phyloP scores from a whole-genome alignment of 805 yeast genomes.

The Monosporozyma servazzii region DNA sequence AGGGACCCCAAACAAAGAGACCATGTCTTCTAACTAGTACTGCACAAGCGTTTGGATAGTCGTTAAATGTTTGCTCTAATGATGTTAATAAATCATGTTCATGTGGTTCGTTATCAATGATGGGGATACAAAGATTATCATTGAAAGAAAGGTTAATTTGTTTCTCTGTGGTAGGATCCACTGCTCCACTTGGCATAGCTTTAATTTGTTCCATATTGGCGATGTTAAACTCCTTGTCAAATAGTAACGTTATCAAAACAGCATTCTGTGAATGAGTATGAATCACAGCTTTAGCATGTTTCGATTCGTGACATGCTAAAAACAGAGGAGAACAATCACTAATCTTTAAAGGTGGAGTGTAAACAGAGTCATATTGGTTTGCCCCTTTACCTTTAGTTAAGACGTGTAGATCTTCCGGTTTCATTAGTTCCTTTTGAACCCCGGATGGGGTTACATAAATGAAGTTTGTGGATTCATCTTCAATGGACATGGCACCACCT shows the following conservation, averaged over 20 bases:
- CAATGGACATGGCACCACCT: conserved; percentile 87
- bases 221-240: conserved; percentile 62
- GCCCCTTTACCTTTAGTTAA: conserved; percentile 40
- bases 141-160: conserved; percentile 58
- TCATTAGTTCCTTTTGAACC: conserved; percentile 83
- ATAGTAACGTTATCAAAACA: conserved; percentile 67
- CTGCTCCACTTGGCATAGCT: conserved; percentile 67
- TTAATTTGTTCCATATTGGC: conserved; percentile 85
- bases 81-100: conserved; percentile 75
- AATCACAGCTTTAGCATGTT: conserved; percentile 84
- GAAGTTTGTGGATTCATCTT: conserved; percentile 34
- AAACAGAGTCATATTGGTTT: conserved; percentile 36
- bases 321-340: conserved; percentile 91
- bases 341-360: conserved; percentile 72
- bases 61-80: conserved; percentile 51
- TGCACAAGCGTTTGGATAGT: conserved; percentile 74
- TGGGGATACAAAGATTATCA: conserved; percentile 76
- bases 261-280: conserved; percentile 92
- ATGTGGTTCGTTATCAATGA: conserved; percentile 81
- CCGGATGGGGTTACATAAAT: conserved; percentile 91
- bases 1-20: conserved; percentile 92
- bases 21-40: conserved; percentile 91
- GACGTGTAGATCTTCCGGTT: conserved; percentile 74
- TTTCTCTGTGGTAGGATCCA: conserved; percentile 33
- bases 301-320: conserved; percentile 54